phyloP scores from a whole-genome alignment of 73 alveolate species.

The Paraurostyla sp. region DNA sequence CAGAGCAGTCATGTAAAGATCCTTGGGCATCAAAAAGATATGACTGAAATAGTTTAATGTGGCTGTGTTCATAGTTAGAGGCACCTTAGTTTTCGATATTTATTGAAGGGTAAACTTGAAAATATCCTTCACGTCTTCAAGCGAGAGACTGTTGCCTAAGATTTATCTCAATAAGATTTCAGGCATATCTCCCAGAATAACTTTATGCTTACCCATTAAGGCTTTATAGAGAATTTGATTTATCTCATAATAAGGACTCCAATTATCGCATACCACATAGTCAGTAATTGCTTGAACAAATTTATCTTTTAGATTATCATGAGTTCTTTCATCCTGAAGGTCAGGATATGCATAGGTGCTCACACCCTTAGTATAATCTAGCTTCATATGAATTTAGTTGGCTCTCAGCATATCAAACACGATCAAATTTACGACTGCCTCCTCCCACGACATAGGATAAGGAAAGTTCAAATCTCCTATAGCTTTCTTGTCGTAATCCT shows the following conservation, averaged over 20 bases:
- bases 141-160: slow-evolving; percentile 85
- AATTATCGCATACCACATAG: slow-evolving; percentile 85
- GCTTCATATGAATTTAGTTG: slow-evolving; percentile 81
- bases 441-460: slow-evolving; percentile 92
- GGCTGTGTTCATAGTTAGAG: slow-evolving; percentile 88
- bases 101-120: slow-evolving; percentile 84
- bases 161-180: slow-evolving; percentile 84
- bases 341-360: slow-evolving; percentile 86
- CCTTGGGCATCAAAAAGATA: slow-evolving; percentile 90
- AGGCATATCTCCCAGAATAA: slow-evolving; percentile 95
- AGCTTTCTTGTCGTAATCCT: slow-evolving; percentile 77
- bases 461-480: slow-evolving; percentile 77
- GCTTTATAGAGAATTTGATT: slow-evolving; percentile 84
- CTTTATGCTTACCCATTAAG: slow-evolving; percentile 93
- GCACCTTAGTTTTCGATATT: slow-evolving; percentile 72
- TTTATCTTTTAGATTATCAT: slow-evolving; percentile 78
- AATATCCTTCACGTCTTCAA: slow-evolving; percentile 89
- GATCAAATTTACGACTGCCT: slow-evolving; percentile 86
- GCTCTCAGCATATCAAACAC: slow-evolving; percentile 87
- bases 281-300: slow-evolving; percentile 87
- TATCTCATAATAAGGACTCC: slow-evolving; percentile 86
- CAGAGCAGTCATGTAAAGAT: slow-evolving; percentile 90
- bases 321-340: slow-evolving; percentile 75
- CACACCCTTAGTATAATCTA: slow-evolving; percentile 84
- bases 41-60: slow-evolving; percentile 87